Evolutionary conservation across 768 basidiomycete species (phyloP), one percentile per base, ranked within the genome.

Genomic region (Clavulina sp.): DNA sequence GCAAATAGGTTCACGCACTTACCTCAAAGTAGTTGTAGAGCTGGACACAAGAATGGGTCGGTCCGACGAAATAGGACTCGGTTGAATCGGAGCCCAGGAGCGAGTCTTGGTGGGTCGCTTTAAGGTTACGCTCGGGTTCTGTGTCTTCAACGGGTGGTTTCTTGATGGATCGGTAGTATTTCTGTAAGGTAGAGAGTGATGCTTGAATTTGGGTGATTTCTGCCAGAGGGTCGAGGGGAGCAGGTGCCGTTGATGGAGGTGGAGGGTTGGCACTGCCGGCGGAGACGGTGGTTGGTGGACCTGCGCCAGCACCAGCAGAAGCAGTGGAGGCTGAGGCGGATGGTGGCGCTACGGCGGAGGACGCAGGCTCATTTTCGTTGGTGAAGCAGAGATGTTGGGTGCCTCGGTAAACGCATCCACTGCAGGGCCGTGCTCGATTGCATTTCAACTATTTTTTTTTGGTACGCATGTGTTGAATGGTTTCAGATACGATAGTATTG

Each of bases 351-450:
- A 13, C 13, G 9, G 24, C 19, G 19, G 34, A 38, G 19, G 13
- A 24, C 13, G 16, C 13, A 46, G 43, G 9, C 9, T 46, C 43
- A 9, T 16, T 7, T 38, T 53, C 74, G 67, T 81, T 78, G 60
- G 84, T 80, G 68, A 86, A 86, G 68, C 84, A 88, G 59, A 73
- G 73, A 32, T 81, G 76, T 60, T 81, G 76, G 32, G 85, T 87
- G 52, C 85, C 85, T 68, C 85, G 71, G 57, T 87, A 69, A 43
- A 87, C 84, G 63, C 85, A 88, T 19, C 82, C 84, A 2, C 84
- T 86, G 60, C 85, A 88, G n/a, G 85, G 85, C 7, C 84, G 78
- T 60, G 81, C 85, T 65, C 85, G 78, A 65, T 88, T 85, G 69
- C 85, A 88, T 67, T 88, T 86, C 59, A 87, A 76, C 67, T 87